Base-by-base conservation (phyloP, 2,329 filamentous ascomycete genomes). In the Monosporascus sp. region DNA sequence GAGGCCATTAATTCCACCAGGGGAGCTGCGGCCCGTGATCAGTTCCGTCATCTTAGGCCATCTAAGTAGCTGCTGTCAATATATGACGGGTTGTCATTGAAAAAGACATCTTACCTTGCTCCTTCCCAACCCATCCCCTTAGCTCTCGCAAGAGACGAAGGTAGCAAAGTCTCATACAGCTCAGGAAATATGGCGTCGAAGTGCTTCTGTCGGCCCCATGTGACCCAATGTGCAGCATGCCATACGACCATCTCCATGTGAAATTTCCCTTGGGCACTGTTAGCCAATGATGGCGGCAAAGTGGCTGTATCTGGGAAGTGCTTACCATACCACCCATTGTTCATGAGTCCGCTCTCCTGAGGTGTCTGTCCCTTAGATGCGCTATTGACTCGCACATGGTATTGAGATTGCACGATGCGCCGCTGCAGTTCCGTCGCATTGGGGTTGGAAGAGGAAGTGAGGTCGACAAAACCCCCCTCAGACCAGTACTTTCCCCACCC, bases 41-140 rank as follows among this genome's bases (percentile, higher is more conserved):
- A 48, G 53, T 18, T 80, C 77, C 31, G 72, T 77, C 77, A 79
- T 79, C 60, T 80, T 80, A 3, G 76, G 75, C 65, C 75, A 73
- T 25, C 63, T 65, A 46, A 31, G 20, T 14, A 7, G 11, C 9
- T 20, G n/a, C 54, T 52, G 51, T 41, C 22, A 7, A 22, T 25
- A 11, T 5, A 24, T 24, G 22, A 6, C 7, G 2, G 24, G 9
- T 27, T 18, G 1, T 3, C 7, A 22, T 38, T 44, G 11, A 24
- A 6, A 49, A 17, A 5, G 6, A 2, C 25, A 20, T 14, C 44
- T 18, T 49, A 61, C 59, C 60, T 60, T 14, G 69, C 69, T 2
- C 70, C 70, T 9, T 62, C 55, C 61, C 69, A 72, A 2, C 69
- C 70, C 59, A 69, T 68, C 0, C 54, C 48, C 41, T 55, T 60